Base-by-base conservation (phyloP, 2,329 filamentous ascomycete species). In the Aspergillus quadrilineatus region DNA sequence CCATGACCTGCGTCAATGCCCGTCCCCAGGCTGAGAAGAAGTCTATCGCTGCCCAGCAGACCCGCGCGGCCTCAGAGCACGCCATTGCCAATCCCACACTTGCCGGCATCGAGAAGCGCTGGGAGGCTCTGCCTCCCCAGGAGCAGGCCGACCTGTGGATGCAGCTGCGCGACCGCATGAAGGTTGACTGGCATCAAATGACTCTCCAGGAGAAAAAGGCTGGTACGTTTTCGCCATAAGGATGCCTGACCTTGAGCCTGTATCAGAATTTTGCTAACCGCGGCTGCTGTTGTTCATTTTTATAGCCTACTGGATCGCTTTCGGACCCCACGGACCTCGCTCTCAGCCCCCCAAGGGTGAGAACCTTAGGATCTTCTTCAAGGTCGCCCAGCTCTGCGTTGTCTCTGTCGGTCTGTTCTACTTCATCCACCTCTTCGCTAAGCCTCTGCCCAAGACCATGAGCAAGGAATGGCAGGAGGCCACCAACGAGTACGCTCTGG, bases 121-220 rank as follows among this genome's bases (percentile, higher is more conserved):
- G 94, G 94, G 94, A 99, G 83, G 85, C 82, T 63, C 92, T 97
- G 90, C 92, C 93, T 58, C 91, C 94, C 64, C 92, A 96, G 84
- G 94, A 99, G 85, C 94, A 99, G 86, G 94, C 94, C 67, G 94
- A 99, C 75, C 83, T 99, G 70, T 99, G 94, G 94, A 99, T 99
- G 94, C 83, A 89, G 68, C 83, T 99, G 77, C 87, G 94, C 78
- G 94, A 99, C 81, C 89, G 94, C 74, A 99, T 99, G 94, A 97
- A 96, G 89, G 87, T 85, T 70, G 92, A 91, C 82, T 99, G 94
- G 94, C 85, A 88, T 73, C 91, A 97, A 74, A 82, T 99, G 81
- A 97, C 94, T 51, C 67, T 95, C 72, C 89, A 94, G 79, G 94
- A 99, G 85, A 96, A 99, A 90, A 97, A 96, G 84, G 94, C 94